Evolutionary conservation across 78 protist genomes (phyloP).

Genomic region (Mantamonas sphyraenae): DNA sequence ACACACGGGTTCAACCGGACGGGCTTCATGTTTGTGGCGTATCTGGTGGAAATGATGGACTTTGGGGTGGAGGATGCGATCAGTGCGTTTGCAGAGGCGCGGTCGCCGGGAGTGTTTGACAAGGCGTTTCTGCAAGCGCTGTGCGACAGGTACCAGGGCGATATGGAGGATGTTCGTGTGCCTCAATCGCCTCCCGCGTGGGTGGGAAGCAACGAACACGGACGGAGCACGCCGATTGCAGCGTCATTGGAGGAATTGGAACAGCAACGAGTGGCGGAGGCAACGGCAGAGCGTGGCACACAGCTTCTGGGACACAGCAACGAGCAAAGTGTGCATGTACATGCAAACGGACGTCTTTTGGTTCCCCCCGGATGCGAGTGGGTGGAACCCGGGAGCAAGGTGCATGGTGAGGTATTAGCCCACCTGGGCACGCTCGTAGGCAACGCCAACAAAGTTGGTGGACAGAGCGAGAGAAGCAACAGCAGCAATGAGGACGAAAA

Average conservation of each 20-base stretch:
- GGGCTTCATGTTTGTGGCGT: conserved; percentile 9
- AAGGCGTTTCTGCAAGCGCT: conserved; percentile 3
- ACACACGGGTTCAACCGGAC: conserved; percentile 45
- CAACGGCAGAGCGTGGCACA: conserved; percentile 15
- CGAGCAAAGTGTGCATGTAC: too few relatives aligned
- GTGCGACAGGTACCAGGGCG: neutral
- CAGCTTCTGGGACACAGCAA: too few relatives aligned
- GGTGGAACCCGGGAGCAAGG: too few relatives aligned
- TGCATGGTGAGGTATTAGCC: too few relatives aligned
- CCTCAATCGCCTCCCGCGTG: neutral
- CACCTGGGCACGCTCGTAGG: too few relatives aligned
- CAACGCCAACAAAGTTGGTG: too few relatives aligned
- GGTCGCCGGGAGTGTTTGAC: conserved; percentile 17
- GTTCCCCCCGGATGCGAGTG: too few relatives aligned
- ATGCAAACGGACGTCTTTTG: too few relatives aligned
- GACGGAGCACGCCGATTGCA: neutral
- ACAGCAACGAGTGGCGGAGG: neutral
- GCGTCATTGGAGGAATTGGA: neutral
- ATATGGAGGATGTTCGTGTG: neutral
- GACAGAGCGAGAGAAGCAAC: too few relatives aligned
- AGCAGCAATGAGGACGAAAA: too few relatives aligned
- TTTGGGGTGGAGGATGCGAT: neutral
- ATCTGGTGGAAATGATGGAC: neutral
- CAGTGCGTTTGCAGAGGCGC: neutral
- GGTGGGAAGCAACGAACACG: neutral